Conservation (phyloP, 495 filamentous ascomycete genomes). For the Penicillium pulvis region DNA sequence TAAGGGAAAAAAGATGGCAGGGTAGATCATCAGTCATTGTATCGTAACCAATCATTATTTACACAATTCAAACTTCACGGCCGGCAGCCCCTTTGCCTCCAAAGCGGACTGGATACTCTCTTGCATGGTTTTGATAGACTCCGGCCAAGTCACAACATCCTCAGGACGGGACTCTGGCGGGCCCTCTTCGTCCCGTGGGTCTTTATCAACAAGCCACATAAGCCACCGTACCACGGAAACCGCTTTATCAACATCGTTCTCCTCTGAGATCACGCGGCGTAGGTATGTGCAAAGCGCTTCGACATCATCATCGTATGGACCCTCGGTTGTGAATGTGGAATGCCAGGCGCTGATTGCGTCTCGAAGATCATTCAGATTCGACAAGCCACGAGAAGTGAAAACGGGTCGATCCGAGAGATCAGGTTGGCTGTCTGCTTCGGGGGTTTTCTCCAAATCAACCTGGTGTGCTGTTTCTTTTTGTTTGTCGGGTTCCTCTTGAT, state of each 20-base stretch:
- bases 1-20: neutral
- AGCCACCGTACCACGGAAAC: slow-evolving; percentile 70
- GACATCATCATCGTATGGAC: slow-evolving; percentile 10
- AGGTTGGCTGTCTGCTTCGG: neutral
- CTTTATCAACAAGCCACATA: slow-evolving; percentile 65
- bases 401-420: neutral
- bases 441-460: neutral
- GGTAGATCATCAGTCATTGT: slow-evolving; percentile 7
- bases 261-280: slow-evolving; percentile 65
- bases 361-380: slow-evolving; percentile 9
- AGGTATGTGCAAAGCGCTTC: slow-evolving; percentile 57
- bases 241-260: slow-evolving; percentile 75
- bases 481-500: neutral
- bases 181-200: slow-evolving; percentile 8
- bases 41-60: neutral
- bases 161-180: slow-evolving; percentile 12
- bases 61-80: slow-evolving; percentile 2
- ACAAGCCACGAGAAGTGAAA: slow-evolving; percentile 1
- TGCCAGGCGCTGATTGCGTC: slow-evolving; percentile 10
- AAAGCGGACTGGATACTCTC: slow-evolving; percentile 5
- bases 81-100: neutral
- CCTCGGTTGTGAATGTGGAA: slow-evolving; percentile 1
- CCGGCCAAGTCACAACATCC: slow-evolving; percentile 5
- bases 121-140: slow-evolving; percentile 8
- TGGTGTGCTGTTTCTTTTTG: neutral